Conservation (phyloP, 306 rosid species). For the Pyrus bretschneideri region DNA sequence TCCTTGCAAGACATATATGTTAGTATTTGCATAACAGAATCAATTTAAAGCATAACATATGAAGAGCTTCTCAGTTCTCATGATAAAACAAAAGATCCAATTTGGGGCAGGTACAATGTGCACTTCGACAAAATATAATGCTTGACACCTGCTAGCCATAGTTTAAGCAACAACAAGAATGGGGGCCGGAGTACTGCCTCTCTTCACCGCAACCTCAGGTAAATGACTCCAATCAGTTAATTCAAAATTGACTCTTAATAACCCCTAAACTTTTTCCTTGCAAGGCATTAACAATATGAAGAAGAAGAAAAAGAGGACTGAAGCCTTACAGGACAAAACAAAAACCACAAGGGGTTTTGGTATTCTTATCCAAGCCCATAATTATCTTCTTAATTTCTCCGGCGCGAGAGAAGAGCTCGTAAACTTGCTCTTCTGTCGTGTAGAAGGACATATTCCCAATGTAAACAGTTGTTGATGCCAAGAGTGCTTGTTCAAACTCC, state of each 20-base stretch:
- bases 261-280: background rate
- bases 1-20: background rate
- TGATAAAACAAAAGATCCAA: background rate
- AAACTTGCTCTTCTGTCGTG: slow-evolving; percentile 93
- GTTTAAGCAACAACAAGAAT: background rate
- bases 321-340: slow-evolving; percentile 72
- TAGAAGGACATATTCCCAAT: slow-evolving; percentile 94
- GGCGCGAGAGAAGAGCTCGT: slow-evolving; percentile 82
- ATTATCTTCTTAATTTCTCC: slow-evolving; percentile 94
- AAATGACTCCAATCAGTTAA: background rate
- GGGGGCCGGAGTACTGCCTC: background rate
- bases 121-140: background rate
- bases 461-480: slow-evolving; percentile 58
- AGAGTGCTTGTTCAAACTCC: slow-evolving; percentile 74
- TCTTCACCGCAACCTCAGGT: background rate
- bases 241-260: background rate
- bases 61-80: background rate
- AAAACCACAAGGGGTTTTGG: slow-evolving; percentile 92
- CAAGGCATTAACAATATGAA: background rate
- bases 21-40: background rate
- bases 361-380: slow-evolving; percentile 96
- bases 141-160: background rate
- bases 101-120: background rate
- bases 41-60: background rate
- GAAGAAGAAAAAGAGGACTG: background rate